These are phyloP conservation scores for Penicillium freii DNA, from an alignment of 2,329 filamentous ascomycete genomes.

Conservation along the genomic window DNA sequence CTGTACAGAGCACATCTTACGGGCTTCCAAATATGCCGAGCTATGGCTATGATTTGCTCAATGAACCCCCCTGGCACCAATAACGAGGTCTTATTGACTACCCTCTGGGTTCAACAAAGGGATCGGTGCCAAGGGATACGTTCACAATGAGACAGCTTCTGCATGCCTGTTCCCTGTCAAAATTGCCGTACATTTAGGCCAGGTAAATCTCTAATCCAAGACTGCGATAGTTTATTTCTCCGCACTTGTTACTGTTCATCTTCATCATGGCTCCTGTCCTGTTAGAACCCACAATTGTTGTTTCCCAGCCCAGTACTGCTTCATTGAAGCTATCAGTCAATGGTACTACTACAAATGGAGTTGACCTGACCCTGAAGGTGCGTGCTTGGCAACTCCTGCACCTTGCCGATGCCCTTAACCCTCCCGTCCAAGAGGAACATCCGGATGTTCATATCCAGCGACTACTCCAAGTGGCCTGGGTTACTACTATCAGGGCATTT, in stretches of 20 bases:
- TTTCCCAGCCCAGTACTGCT: not conserved
- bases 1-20: not conserved
- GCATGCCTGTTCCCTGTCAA: not conserved
- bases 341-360: not conserved
- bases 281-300: not conserved
- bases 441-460: conserved; percentile 14
- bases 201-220: not conserved
- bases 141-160: conserved; percentile 1
- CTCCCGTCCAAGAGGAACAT: not conserved
- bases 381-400: conserved; percentile 8
- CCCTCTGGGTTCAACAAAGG: conserved; percentile 12
- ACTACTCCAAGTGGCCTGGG: conserved; percentile 17
- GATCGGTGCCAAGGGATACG: not conserved
- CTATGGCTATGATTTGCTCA: not conserved
- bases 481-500: conserved; percentile 5
- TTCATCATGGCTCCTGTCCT: conserved; percentile 12
- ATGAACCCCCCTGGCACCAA: not conserved
- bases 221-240: not conserved
- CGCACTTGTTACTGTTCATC: not conserved
- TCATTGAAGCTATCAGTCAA: not conserved
- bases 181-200: not conserved
- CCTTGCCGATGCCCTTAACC: conserved; percentile 7
- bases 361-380: not conserved
- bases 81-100: conserved; percentile 9
- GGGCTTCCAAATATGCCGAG: not conserved